phyloP scores from a whole-genome alignment of 805 yeast genomes.

The Saccharomycopsis fibuligera region DNA sequence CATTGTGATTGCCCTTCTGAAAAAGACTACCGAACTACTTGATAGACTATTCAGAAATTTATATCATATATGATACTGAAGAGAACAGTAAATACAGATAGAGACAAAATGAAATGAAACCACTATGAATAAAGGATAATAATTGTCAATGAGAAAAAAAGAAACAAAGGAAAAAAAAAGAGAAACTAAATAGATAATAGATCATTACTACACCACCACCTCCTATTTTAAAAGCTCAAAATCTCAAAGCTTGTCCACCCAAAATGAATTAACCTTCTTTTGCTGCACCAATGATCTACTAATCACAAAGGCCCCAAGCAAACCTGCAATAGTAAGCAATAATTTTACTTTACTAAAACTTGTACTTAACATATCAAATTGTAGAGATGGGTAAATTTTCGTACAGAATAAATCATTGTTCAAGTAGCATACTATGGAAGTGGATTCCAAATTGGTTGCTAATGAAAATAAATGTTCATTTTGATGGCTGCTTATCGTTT shows the following conservation, averaged over 20 bases:
- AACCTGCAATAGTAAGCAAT: constrained; percentile 47
- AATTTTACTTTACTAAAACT: constrained; percentile 65
- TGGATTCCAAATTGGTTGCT: constrained; percentile 75
- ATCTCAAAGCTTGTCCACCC: constrained; percentile 31
- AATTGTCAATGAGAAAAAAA: too few species aligned
- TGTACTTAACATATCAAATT: constrained; percentile 68
- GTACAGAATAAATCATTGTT: constrained; percentile 77
- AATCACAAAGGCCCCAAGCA: constrained; percentile 41
- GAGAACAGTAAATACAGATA: too few species aligned
- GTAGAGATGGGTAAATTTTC: constrained; percentile 69
- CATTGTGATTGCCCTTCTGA: too few species aligned
- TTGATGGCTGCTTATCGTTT: constrained; percentile 11
- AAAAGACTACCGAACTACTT: too few species aligned
- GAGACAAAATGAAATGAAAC: too few species aligned
- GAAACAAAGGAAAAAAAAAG: too few species aligned
- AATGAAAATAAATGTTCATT: constrained; percentile 34
- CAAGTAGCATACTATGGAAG: constrained; percentile 59
- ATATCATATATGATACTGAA: too few species aligned
- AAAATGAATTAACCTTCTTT: constrained; percentile 45
- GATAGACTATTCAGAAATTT: too few species aligned
- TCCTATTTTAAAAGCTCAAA: not conserved
- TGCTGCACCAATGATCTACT: constrained; percentile 51
- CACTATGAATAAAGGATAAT: too few species aligned
- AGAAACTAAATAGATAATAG: too few species aligned
- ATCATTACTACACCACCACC: too few species aligned